phyloP scores from a whole-genome alignment of 78 protist genomes.

The Creolimax fragrantissima region DNA sequence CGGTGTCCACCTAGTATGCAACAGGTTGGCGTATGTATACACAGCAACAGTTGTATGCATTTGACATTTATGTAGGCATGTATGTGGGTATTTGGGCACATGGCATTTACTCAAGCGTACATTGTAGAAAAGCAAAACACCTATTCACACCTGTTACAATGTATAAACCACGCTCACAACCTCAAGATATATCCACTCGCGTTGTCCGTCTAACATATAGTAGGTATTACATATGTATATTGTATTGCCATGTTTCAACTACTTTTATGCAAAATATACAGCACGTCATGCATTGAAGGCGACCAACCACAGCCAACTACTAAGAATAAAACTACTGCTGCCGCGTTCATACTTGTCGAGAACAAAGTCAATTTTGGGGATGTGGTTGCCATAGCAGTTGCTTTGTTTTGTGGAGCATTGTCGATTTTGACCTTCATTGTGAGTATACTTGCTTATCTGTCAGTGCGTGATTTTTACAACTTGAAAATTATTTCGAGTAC shows the following conservation, averaged over 20 bases:
- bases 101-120: neutral
- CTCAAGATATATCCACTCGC: neutral
- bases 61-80: neutral
- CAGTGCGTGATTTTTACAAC: neutral
- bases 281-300: neutral
- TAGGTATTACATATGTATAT: neutral
- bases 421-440: neutral
- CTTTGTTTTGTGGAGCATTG: neutral
- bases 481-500: neutral
- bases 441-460: neutral
- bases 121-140: neutral
- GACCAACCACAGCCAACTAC: neutral
- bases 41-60: neutral
- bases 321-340: neutral
- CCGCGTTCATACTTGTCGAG: neutral
- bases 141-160: no score
- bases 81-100: neutral
- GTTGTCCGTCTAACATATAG: no score
- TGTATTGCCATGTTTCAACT: neutral
- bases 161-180: neutral
- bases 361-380: neutral
- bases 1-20: neutral
- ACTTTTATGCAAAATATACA: neutral
- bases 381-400: neutral
- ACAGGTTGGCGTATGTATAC: neutral